Percentiles rank a stretch among this genome's conserved stretches.
These are phyloP conservation scores for Trichocomaceae sp. DNA, from an alignment of 2,329 filamentous ascomycete genomes.

Conservation along the genomic window DNA sequence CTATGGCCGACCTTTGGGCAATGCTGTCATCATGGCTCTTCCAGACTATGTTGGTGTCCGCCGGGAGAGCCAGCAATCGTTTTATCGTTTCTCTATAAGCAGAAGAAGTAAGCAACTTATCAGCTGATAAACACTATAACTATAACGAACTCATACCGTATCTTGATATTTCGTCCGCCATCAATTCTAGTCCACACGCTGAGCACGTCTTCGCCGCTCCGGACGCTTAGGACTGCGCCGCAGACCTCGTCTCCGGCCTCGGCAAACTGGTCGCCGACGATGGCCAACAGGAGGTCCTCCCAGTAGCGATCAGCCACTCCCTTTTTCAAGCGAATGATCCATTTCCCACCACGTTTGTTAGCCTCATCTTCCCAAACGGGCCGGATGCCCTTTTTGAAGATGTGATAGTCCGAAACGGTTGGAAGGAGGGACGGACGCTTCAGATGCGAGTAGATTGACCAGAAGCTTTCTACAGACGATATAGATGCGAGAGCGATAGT, in stretches of 20 bases:
- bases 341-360: conserved; percentile 94
- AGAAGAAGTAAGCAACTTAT: conserved; percentile 2
- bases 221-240: conserved; percentile 86
- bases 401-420: conserved; percentile 92
- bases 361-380: conserved; percentile 98
- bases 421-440: conserved; percentile 83
- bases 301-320: conserved; percentile 94
- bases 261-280: conserved; percentile 88
- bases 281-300: conserved; percentile 85
- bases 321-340: conserved; percentile 95
- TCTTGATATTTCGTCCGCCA: conserved; percentile 89
- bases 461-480: conserved; percentile 81
- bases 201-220: conserved; percentile 92
- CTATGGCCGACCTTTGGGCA: conserved; percentile 80
- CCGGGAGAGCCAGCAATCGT: conserved; percentile 74
- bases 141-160: conserved; percentile 55
- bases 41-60: conserved; percentile 87
- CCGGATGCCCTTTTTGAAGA: conserved; percentile 93
- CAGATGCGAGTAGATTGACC: conserved; percentile 78
- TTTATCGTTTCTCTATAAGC: conserved; percentile 79
- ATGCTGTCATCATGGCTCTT: conserved; percentile 97
- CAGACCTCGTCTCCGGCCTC: conserved; percentile 93
- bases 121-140: neutral
- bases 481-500: conserved; percentile 79
- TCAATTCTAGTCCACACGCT: conserved; percentile 97